Conservation (phyloP, 2,329 filamentous ascomycete genomes). For the Pseudopyricularia javanii region DNA sequence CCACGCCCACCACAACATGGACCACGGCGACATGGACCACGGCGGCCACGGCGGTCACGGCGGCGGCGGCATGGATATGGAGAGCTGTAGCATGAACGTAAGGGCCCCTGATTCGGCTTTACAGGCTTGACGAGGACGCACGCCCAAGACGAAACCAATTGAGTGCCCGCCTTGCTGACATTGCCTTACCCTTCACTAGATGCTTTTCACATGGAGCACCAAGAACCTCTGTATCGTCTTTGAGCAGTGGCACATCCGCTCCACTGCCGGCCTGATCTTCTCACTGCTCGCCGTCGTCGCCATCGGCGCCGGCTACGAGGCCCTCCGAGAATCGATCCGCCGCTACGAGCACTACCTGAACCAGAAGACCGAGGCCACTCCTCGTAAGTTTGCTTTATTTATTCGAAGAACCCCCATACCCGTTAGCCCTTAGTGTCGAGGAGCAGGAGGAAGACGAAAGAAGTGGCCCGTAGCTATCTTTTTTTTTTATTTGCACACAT, state of each 20-base stretch:
- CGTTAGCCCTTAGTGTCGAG: neutral
- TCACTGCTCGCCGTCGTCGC: conserved; percentile 74
- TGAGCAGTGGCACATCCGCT: conserved; percentile 74
- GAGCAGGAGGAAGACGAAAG: neutral
- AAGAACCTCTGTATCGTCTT: conserved; percentile 94
- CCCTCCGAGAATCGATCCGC: conserved; percentile 63
- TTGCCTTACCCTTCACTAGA: conserved; percentile 22
- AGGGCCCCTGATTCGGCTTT: conserved; percentile 22
- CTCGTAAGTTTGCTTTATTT: conserved; percentile 45
- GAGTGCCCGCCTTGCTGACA: conserved; percentile 6
- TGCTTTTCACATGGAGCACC: conserved; percentile 97
- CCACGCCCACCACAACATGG: conserved; percentile 27
- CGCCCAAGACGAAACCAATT: neutral
- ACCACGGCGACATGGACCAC: conserved; percentile 36
- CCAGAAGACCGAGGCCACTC: conserved; percentile 31
- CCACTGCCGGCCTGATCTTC: conserved; percentile 60
- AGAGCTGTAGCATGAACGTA: conserved; percentile 86
- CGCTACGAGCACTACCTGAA: conserved; percentile 57
- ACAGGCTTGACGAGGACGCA: neutral
- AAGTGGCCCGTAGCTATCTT: no score
- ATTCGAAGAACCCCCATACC: neutral
- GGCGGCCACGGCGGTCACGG: conserved; percentile 35
- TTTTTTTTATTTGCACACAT: no score
- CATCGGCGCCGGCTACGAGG: conserved; percentile 87
- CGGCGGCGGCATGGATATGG: conserved; percentile 27